phyloP scores from a whole-genome alignment of 352 stramenopile genomes.

The Pythium scleroteichum region DNA sequence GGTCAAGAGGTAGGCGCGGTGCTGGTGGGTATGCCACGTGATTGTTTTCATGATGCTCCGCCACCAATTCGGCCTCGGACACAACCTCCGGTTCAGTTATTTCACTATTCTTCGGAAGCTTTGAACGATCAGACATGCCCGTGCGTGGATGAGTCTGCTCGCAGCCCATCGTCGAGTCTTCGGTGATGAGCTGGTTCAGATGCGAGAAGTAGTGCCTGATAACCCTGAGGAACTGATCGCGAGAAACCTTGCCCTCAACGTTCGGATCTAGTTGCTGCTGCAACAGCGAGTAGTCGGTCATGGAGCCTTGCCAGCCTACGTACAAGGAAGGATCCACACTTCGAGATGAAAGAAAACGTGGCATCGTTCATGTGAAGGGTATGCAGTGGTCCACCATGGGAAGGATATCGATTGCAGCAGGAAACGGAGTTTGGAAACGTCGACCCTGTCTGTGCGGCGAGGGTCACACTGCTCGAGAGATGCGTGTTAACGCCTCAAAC shows the following conservation, averaged over 20 bases:
- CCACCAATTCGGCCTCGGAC: constrained; percentile 5
- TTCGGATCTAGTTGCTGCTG: constrained; percentile 59
- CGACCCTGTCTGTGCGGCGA: constrained; percentile 40
- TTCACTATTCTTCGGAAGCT: constrained; percentile 3
- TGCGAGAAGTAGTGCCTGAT: constrained; percentile 41
- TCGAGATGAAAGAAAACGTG: constrained; percentile 24
- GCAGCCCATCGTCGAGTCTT: background rate
- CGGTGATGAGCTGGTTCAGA: constrained; percentile 3
- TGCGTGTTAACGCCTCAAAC: background rate
- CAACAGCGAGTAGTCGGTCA: constrained; percentile 39
- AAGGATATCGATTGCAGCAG: constrained; percentile 71
- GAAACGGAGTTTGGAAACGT: constrained; percentile 39
- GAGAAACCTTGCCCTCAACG: constrained; percentile 39
- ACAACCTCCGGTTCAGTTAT: constrained; percentile 16
- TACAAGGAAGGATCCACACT: background rate
- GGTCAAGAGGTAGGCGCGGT: no score
- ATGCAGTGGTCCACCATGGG: constrained; percentile 27
- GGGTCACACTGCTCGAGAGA: constrained; percentile 41
- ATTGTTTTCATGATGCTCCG: constrained; percentile 10
- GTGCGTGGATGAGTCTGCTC: no score
- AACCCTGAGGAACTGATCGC: constrained; percentile 42
- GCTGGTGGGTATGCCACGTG: no score
- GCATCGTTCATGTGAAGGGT: constrained; percentile 43
- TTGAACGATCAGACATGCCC: constrained; percentile 12
- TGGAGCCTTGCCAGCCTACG: constrained; percentile 46